Evolutionary conservation across 176 grass and related monocot species (phyloP).

Genomic region (Tillandsia fasciculata): DNA sequence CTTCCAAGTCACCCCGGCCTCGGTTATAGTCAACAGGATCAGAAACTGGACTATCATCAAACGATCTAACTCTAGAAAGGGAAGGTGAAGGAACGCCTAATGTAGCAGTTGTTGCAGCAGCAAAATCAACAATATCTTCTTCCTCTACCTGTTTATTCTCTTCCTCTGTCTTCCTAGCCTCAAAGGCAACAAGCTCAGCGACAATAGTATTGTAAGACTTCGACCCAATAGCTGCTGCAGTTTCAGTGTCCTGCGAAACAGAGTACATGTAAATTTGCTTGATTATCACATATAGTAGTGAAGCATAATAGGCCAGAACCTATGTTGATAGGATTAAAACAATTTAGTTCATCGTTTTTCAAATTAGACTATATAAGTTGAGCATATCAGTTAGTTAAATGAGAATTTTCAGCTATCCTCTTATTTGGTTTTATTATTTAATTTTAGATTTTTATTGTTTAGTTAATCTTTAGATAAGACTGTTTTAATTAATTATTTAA

Average conservation of each 20-base stretch:
- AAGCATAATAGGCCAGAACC: too few species aligned
- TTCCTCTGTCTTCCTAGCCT: conserved; percentile 43
- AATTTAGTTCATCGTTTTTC: too few species aligned
- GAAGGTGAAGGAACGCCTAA: conserved; percentile 73
- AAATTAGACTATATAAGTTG: too few species aligned
- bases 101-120: conserved; percentile 72
- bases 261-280: conserved; percentile 5
- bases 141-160: conserved; percentile 36
- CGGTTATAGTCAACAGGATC: conserved; percentile 27
- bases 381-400: too few species aligned
- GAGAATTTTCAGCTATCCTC: too few species aligned
- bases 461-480: too few species aligned
- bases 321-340: too few species aligned
- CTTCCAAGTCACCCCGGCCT: conserved; percentile 63
- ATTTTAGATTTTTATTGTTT: too few species aligned
- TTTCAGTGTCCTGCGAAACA: conserved; percentile 53
- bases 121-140: conserved; percentile 84
- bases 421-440: too few species aligned
- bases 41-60: conserved; percentile 52
- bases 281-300: background rate
- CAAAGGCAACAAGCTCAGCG: conserved; percentile 62
- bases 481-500: too few species aligned
- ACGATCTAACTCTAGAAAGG: conserved; percentile 59
- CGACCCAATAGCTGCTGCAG: conserved; percentile 65
- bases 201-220: conserved; percentile 92